phyloP scores from a whole-genome alignment of 202 grass and related monocot genomes.

The Saccharum hybrid region DNA sequence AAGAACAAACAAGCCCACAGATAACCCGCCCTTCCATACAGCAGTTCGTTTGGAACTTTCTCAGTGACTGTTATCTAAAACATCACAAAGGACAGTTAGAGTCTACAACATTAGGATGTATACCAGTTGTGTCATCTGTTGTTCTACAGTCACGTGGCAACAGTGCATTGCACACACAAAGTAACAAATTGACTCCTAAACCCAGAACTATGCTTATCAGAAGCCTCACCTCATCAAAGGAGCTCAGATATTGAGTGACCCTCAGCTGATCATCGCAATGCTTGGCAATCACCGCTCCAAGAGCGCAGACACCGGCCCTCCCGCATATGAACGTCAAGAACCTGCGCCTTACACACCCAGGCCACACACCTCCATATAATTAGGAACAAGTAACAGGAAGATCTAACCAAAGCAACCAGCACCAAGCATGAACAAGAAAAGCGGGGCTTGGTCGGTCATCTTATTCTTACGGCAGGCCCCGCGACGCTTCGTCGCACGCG shows the following conservation, averaged over 20 bases:
- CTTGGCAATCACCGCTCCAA: conserved; percentile 77
- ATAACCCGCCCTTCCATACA: conserved; percentile 92
- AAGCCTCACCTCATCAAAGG: conserved; percentile 73
- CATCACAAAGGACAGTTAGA: conserved; percentile 1
- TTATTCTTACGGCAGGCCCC: conserved; percentile 80
- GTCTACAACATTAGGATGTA: background rate
- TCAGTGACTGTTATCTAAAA: conserved; percentile 73
- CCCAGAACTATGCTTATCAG: background rate
- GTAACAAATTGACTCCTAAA: background rate
- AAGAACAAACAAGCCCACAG: conserved; percentile 95
- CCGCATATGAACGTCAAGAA: conserved; percentile 93
- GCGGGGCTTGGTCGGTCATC: background rate
- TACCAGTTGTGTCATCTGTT: conserved; percentile 2
- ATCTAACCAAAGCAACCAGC: background rate
- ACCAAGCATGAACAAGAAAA: conserved; percentile 9
- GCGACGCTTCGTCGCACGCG: conserved; percentile 61
- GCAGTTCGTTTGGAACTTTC: conserved; percentile 78
- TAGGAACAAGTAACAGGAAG: conserved; percentile 18
- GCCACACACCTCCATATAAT: conserved; percentile 35
- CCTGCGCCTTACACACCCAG: conserved; percentile 56
- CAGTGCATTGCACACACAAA: background rate
- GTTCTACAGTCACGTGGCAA: background rate
- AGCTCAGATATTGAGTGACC: conserved; percentile 69
- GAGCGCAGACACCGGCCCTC: conserved; percentile 78
- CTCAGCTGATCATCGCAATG: conserved; percentile 50